Conservation (phyloP, 2,329 filamentous ascomycete genomes). For the Mycosphaerella sp. region DNA sequence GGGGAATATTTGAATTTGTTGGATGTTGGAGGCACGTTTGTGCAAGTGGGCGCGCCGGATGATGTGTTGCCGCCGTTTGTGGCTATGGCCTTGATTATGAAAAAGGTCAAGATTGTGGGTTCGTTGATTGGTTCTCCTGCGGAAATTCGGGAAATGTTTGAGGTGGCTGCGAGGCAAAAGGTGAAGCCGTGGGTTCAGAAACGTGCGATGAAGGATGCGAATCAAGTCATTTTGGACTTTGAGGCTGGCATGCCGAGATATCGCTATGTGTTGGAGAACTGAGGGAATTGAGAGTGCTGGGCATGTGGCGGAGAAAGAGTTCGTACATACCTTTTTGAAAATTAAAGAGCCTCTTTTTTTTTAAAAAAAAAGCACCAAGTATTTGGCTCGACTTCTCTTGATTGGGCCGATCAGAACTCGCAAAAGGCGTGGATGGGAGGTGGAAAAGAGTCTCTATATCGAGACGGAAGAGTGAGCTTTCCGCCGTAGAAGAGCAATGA, state of each 20-base stretch:
- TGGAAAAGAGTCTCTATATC: no score
- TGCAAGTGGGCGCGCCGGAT: conserved; percentile 62
- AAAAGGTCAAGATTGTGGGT: conserved; percentile 44
- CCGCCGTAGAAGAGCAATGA: no score
- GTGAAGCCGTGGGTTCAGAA: conserved; percentile 58
- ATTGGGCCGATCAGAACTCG: no score
- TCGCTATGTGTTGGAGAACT: conserved; percentile 27
- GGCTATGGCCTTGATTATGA: conserved; percentile 53
- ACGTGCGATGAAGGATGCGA: conserved; percentile 52
- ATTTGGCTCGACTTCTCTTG: no score
- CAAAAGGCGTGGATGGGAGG: no score
- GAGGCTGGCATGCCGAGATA: conserved; percentile 49
- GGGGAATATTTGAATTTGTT: conserved; percentile 56
- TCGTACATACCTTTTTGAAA: no score
- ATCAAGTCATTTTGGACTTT: conserved; percentile 53
- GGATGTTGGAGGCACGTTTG: conserved; percentile 54
- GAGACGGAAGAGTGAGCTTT: no score
- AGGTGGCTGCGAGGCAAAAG: conserved; percentile 52
- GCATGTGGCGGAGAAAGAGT: not conserved
- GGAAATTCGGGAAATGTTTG: conserved; percentile 57
- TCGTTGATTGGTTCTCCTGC: conserved; percentile 46
- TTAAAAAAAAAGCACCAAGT: no score
- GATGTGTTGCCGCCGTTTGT: conserved; percentile 48
- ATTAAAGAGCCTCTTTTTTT: no score
- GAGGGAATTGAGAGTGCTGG: not conserved